These are phyloP conservation scores for Pyrenophora teres DNA, from an alignment of 2,329 filamentous ascomycete species.

Conservation along the genomic window DNA sequence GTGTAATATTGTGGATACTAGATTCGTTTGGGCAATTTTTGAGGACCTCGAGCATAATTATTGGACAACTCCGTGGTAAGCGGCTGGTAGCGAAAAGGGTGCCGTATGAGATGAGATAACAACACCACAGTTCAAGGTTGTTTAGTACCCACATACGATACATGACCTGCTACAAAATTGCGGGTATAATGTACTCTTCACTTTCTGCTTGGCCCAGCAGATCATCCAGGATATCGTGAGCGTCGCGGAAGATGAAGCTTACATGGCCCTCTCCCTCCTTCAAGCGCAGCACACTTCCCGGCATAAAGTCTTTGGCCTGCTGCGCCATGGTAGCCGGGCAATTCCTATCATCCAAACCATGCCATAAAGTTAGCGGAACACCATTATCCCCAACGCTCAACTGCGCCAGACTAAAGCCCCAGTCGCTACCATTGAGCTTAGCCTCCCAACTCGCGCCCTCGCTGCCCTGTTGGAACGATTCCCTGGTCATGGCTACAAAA, in stretches of 20 bases:
- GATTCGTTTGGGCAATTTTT: no score
- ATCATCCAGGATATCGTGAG: conserved; percentile 29
- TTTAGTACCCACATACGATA: no score
- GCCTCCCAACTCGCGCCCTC: conserved; percentile 39
- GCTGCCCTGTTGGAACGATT: conserved; percentile 32
- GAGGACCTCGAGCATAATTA: no score
- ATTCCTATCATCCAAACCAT: conserved; percentile 39
- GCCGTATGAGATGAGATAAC: no score
- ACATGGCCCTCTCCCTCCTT: conserved; percentile 35
- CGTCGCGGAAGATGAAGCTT: conserved; percentile 27
- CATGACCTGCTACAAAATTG: neutral
- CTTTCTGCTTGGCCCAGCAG: conserved; percentile 23
- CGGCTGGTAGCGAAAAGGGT: no score
- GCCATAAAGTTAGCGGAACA: conserved; percentile 39
- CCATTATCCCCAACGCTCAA: conserved; percentile 25
- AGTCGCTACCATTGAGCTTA: conserved; percentile 31
- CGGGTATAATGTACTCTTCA: conserved; percentile 24
- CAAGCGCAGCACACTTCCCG: conserved; percentile 24
- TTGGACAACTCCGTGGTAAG: no score
- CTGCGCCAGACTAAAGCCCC: conserved; percentile 42
- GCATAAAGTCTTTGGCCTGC: conserved; percentile 31
- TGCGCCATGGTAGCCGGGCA: conserved; percentile 30
- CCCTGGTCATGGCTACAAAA: conserved; percentile 34
- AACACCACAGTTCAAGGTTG: no score
- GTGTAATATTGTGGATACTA: no score